These are phyloP conservation scores for Juncus inflexus DNA, from an alignment of 176 grass and related monocot genomes.

Conservation along the genomic window DNA sequence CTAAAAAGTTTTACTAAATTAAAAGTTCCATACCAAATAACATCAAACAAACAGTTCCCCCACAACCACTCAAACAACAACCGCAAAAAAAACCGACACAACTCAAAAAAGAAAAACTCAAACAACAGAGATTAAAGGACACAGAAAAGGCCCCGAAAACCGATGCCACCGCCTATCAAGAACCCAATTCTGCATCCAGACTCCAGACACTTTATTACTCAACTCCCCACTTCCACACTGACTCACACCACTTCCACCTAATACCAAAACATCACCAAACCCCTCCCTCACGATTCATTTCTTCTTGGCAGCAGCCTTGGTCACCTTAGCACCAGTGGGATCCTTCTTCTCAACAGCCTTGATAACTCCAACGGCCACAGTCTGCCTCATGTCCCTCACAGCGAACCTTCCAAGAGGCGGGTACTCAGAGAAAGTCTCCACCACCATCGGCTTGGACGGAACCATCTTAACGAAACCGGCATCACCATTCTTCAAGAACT, in stretches of 20 bases:
- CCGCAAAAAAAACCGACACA: slow-evolving; percentile 10
- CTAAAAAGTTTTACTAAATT: too few relatives aligned
- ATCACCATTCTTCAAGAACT: slow-evolving; percentile 26
- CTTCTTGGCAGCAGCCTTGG: slow-evolving; percentile 37
- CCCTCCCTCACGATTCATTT: slow-evolving; percentile 33
- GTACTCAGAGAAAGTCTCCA: slow-evolving; percentile 31
- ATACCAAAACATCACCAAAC: not conserved
- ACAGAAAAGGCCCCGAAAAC: not conserved
- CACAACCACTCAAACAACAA: too few relatives aligned
- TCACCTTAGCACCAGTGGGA: slow-evolving; percentile 36
- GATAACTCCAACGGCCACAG: slow-evolving; percentile 27
- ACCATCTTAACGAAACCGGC: slow-evolving; percentile 29
- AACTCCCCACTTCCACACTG: not conserved
- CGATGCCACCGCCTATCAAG: slow-evolving; percentile 38
- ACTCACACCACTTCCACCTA: not conserved
- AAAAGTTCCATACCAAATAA: too few relatives aligned
- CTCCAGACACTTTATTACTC: slow-evolving; percentile 24
- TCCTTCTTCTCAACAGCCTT: slow-evolving; percentile 31
- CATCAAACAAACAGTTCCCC: too few relatives aligned
- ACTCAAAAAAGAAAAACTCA: not conserved
- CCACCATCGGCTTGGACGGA: slow-evolving; percentile 37
- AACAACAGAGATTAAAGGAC: not conserved
- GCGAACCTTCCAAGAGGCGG: slow-evolving; percentile 29
- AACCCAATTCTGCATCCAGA: slow-evolving; percentile 47
- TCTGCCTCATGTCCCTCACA: slow-evolving; percentile 30